Evolutionary conservation across 129 eudicot species (phyloP).

Genomic region (Flaveria trinervia): DNA sequence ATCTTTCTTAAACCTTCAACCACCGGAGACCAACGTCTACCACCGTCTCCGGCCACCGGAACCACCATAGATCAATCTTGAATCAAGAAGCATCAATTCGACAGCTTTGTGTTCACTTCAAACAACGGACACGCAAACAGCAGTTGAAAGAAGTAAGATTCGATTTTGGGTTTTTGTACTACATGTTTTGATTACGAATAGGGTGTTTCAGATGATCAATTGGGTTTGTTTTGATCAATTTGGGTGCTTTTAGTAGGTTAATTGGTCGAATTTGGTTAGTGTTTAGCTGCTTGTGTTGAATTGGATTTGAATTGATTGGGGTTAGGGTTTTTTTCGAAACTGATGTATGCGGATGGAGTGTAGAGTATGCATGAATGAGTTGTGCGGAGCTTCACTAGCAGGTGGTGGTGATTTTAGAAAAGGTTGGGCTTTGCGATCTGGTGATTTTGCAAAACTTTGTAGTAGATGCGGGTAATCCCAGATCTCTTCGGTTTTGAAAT

Average conservation of each 20-base stretch:
- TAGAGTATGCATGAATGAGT: slow-evolving; percentile 65
- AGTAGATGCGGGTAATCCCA: slow-evolving; percentile 72
- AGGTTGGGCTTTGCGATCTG: slow-evolving; percentile 94
- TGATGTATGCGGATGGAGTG: slow-evolving; percentile 34
- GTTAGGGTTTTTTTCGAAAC: slow-evolving; percentile 34
- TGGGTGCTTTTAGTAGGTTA: slow-evolving; percentile 1
- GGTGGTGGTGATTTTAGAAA: slow-evolving; percentile 46
- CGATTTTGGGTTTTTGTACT: no score
- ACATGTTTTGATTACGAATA: background rate
- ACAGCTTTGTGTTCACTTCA: slow-evolving; percentile 7
- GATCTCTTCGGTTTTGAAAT: slow-evolving; percentile 22
- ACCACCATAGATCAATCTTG: background rate
- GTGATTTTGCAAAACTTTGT: slow-evolving; percentile 76
- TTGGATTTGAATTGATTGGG: slow-evolving; percentile 32
- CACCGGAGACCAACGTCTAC: slow-evolving; percentile 41
- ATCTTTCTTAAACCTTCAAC: slow-evolving; percentile 23
- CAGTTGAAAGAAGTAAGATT: slow-evolving; percentile 14
- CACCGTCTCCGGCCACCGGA: slow-evolving; percentile 24
- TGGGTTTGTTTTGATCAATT: slow-evolving; percentile 5
- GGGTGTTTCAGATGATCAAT: background rate
- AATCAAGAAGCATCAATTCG: background rate
- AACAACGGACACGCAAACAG: background rate
- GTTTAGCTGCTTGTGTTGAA: slow-evolving; percentile 23
- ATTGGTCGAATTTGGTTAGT: slow-evolving; percentile 16
- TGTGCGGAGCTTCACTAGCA: slow-evolving; percentile 53